These are phyloP conservation scores for Stephania cephalantha DNA, from an alignment of 164 flowering plant genomes.

Conservation along the genomic window DNA sequence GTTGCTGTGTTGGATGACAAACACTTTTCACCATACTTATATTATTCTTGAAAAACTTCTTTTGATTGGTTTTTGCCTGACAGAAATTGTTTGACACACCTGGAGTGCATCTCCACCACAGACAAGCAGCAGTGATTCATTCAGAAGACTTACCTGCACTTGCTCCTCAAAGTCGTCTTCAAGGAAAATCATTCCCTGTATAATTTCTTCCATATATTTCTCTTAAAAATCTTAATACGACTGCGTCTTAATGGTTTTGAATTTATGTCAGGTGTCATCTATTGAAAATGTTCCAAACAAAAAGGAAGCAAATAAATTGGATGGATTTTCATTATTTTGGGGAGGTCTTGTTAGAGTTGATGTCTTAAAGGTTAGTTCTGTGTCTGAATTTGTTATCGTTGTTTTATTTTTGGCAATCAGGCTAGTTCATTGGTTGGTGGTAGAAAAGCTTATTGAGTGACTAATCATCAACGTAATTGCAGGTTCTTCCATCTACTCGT, in stretches of 20 bases:
- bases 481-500: conserved; percentile 72
- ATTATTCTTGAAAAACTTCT: not conserved
- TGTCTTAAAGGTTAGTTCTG: conserved; percentile 51
- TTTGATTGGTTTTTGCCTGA: conserved; percentile 6
- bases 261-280: conserved; percentile 21
- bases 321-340: conserved; percentile 85
- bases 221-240: not conserved
- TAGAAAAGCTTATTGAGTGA: conserved; percentile 4
- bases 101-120: conserved; percentile 97
- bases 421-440: not conserved
- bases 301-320: conserved; percentile 36
- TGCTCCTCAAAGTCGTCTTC: conserved; percentile 91
- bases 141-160: conserved; percentile 86
- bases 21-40: not conserved
- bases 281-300: conserved; percentile 15
- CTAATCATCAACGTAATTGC: conserved; percentile 18
- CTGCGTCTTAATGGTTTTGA: conserved; percentile 10
- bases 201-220: conserved; percentile 10
- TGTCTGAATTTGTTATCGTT: not conserved
- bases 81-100: conserved; percentile 95
- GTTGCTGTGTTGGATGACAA: not conserved
- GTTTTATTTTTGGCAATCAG: not conserved
- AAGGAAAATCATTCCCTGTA: conserved; percentile 74
- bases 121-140: conserved; percentile 91
- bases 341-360: conserved; percentile 95